These are phyloP conservation scores for Penicillium sp. DNA, from an alignment of 2,329 filamentous ascomycete genomes.

Conservation along the genomic window DNA sequence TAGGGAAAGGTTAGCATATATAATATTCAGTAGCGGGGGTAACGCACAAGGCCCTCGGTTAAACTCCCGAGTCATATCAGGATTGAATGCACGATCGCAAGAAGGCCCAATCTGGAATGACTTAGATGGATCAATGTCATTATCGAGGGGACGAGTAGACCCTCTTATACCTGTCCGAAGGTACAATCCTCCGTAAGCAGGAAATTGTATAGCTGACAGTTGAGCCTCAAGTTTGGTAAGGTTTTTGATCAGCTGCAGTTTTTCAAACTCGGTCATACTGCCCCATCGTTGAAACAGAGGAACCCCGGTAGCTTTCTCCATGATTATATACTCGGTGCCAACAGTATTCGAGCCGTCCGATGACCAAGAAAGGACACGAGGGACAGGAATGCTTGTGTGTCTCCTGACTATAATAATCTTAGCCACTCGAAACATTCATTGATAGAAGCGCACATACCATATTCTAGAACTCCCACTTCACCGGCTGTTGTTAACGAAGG, in stretches of 20 bases:
- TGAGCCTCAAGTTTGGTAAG: constrained; percentile 17
- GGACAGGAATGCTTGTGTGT: constrained; percentile 23
- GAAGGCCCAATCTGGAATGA: constrained; percentile 19
- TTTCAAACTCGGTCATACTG: constrained; percentile 26
- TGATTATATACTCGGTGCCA: constrained; percentile 40
- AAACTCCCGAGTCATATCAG: constrained; percentile 4
- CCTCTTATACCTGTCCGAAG: constrained; percentile 10
- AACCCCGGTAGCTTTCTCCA: constrained; percentile 35
- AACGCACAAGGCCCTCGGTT: constrained; percentile 15
- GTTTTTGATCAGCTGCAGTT: constrained; percentile 17
- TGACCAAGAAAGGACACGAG: constrained; percentile 22
- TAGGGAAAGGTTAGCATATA: constrained; percentile 9
- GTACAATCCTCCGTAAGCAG: constrained; percentile 25
- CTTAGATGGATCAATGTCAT: constrained; percentile 11
- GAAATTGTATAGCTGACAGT: constrained; percentile 13
- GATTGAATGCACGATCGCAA: constrained; percentile 13
- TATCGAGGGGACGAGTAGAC: constrained; percentile 4
- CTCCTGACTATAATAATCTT: constrained; percentile 12
- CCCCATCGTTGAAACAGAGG: constrained; percentile 28
- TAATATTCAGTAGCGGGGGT: neutral
- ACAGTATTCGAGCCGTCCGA: constrained; percentile 26
- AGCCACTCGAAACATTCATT: neutral
- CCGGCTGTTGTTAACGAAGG: constrained; percentile 24
- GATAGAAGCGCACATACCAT: constrained; percentile 11
- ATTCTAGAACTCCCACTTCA: constrained; percentile 30